A percentile compares a stretch with the other conserved stretches of the same genome.
phyloP scores from a whole-genome alignment of 2,329 filamentous ascomycete species.

The Arthroderma sp. region DNA sequence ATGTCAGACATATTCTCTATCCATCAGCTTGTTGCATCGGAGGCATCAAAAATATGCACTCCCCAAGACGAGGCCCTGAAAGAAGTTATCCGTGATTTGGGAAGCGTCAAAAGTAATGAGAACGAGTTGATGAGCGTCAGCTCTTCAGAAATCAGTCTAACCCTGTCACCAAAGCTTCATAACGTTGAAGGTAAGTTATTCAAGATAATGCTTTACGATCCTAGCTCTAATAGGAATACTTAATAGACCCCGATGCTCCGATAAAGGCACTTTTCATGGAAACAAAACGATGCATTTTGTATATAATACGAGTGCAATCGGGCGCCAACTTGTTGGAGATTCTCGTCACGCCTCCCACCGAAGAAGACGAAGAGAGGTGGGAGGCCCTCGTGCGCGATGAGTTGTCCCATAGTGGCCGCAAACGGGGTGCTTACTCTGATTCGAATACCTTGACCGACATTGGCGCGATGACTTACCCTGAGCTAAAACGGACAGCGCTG shows the following conservation, averaged over 20 bases:
- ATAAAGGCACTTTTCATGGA: slow-evolving; percentile 93
- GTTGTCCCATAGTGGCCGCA: slow-evolving; percentile 52
- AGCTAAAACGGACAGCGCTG: slow-evolving; percentile 82
- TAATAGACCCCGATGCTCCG: slow-evolving; percentile 71
- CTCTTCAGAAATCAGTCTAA: slow-evolving; percentile 80
- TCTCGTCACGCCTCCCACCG: slow-evolving; percentile 72
- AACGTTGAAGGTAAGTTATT: slow-evolving; percentile 53
- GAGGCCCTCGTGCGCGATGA: slow-evolving; percentile 68
- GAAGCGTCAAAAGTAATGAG: slow-evolving; percentile 93
- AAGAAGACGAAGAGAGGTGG: slow-evolving; percentile 87
- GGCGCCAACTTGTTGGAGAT: slow-evolving; percentile 90
- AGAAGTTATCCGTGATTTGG: slow-evolving; percentile 84
- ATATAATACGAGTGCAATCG: slow-evolving; percentile 93
- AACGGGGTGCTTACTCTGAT: slow-evolving; percentile 79
- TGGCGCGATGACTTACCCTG: slow-evolving; percentile 74
- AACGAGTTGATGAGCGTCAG: slow-evolving; percentile 79
- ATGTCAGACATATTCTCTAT: slow-evolving; percentile 96
- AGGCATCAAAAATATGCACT: slow-evolving; percentile 65
- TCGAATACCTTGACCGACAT: slow-evolving; percentile 74
- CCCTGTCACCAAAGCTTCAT: slow-evolving; percentile 76
- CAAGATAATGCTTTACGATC: not conserved
- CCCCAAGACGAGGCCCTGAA: slow-evolving; percentile 74
- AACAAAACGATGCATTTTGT: slow-evolving; percentile 90
- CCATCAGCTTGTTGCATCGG: slow-evolving; percentile 71
- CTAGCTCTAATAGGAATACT: not conserved